Base-by-base conservation (phyloP, 1,284 basidiomycete species). In the Coniferiporia sulphurascens region DNA sequence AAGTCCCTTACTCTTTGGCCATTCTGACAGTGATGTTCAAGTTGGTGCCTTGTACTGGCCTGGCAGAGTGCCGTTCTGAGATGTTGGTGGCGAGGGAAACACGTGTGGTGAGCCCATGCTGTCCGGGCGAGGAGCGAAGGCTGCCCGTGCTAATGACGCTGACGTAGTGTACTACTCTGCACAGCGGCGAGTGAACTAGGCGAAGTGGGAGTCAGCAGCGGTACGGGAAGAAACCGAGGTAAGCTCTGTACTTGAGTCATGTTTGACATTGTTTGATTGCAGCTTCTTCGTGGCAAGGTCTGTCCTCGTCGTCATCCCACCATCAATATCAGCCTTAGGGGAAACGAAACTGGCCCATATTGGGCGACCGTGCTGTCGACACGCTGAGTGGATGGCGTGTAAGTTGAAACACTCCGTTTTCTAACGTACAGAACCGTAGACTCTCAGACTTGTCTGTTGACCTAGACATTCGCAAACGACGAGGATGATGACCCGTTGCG, bases 401-500 rank as follows among this genome's bases (percentile, higher is more conserved):
- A 79, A 80, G 89, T 85, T 15, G 21, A 43, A n/a, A 63, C 63
- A 56, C 60, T 63, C 62, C 60, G 59, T 63, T 63, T 60, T 65
- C 46, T 56, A n/a, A 61, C 46, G 65, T 51, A 48, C 52, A 27
- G 9, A 12, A 41, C 38, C 38, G 38, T 41, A 41, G 38, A 41
- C 38, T 41, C 38, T 41, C 38, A 41, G 38, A 41, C 38, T 41
- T 27, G 27, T 27, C 27, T 5, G 27, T 46, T 55, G 15, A 58
- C 66, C 55, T 81, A 98, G 88, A 99, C 97, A 60, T 99, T 99
- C 74, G 97, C 97, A 66, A 97, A 95, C 68, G 95, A 99, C 73
- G 96, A 98, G 77, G 95, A 95, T 62, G 97, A 99, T 73, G 97
- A 99, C 73, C 96, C 96, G 60, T 99, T 96, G 67, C 97, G 97